phyloP scores from a whole-genome alignment of 164 flowering plant genomes.

The Vitis amurensis region DNA sequence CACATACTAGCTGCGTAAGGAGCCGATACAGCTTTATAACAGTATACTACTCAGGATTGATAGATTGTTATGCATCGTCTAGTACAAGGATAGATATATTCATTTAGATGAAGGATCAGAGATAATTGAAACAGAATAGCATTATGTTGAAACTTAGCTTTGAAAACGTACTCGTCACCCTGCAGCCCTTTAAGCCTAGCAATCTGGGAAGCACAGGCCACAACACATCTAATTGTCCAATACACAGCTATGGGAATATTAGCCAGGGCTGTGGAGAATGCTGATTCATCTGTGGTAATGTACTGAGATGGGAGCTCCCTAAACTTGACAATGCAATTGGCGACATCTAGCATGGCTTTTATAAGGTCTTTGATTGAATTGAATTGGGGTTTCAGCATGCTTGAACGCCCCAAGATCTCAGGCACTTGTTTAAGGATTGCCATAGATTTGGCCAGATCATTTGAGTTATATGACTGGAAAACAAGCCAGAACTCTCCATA shows the following conservation, averaged over 20 bases:
- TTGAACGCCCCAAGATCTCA: constrained; percentile 16
- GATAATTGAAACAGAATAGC: neutral
- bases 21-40: no score
- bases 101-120: neutral
- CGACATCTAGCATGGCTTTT: constrained; percentile 36
- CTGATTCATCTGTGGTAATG: constrained; percentile 31
- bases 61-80: no score
- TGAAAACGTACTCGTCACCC: constrained; percentile 35
- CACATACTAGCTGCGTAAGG: no score
- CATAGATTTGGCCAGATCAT: constrained; percentile 31
- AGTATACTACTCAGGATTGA: no score
- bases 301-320: constrained; percentile 39
- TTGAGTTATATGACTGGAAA: constrained; percentile 25
- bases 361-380: constrained; percentile 38
- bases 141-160: neutral
- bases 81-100: no score
- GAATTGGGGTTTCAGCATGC: constrained; percentile 30
- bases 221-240: constrained; percentile 47
- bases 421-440: constrained; percentile 34
- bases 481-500: constrained; percentile 34
- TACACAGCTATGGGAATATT: constrained; percentile 47
- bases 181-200: constrained; percentile 23
- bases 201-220: constrained; percentile 45
- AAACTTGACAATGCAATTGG: constrained; percentile 36
- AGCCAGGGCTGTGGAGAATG: constrained; percentile 22